Base-by-base conservation (phyloP, 345 rosid species). In the Aethionema arabicum region DNA sequence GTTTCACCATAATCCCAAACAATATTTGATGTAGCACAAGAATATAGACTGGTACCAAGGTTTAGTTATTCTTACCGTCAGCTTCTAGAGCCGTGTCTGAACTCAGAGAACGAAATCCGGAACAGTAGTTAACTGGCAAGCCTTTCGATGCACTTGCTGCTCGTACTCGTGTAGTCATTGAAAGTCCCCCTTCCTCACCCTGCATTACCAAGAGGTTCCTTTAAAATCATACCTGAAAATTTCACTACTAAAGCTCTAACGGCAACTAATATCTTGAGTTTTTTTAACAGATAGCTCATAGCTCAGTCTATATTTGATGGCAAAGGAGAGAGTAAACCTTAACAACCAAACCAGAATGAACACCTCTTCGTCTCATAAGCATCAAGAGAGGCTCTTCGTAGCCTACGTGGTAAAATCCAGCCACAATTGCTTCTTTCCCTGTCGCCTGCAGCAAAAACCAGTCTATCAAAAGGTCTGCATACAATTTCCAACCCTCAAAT, bases 291-390 rank as follows among this genome's bases (percentile, higher is more conserved):
- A 0, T 30, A 46, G 29, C 38, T 31, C 1, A 58, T 21, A 21
- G 27, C 27, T 33, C 36, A 31, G 9, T 49, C 40, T 9, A 41
- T 13, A 43, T 35, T 37, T 33, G 48, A 43, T 31, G 43, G 33
- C 49, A 70, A 68, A 73, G 57, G 68, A 36, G 56, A 69, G 77
- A 31, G 46, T 54, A 72, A 33, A 92, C 98, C 98, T 93, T 93
- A 70, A 93, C 74, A 52, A 90, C 97, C 76, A 93, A 77, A 72
- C 99, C 97, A 49, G 95, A 84, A 73, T 90, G 95, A 39, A 90
- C 79, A 40, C 95, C 97, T 84, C 99, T 82, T 81, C 96, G 82
- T 80, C 84, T 90, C 99, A 93, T 93, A 60, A 93, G 99, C 97
- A 87, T 90, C 69, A 93, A 66, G 73, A 93, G 83, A 33, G 99